These are phyloP conservation scores for Fraxinus greggii DNA, from an alignment of 305 asterid species.

Conservation along the genomic window DNA sequence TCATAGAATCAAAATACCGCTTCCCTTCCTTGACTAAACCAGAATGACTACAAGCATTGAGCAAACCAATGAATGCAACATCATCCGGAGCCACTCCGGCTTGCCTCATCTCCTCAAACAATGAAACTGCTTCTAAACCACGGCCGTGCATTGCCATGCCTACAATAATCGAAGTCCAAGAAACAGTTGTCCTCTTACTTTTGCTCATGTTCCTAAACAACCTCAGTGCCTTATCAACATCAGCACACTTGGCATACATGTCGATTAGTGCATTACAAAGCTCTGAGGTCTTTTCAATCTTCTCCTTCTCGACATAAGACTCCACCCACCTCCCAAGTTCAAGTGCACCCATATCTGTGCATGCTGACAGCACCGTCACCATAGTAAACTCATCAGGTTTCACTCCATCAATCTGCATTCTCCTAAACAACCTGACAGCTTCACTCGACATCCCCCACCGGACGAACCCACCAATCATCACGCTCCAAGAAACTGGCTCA, in stretches of 20 bases:
- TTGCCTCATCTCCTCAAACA: constrained; percentile 70
- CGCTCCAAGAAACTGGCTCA: constrained; percentile 59
- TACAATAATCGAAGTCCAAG: constrained; percentile 70
- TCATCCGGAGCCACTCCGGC: constrained; percentile 52
- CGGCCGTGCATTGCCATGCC: constrained; percentile 76
- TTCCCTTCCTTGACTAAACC: constrained; percentile 66
- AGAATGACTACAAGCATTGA: constrained; percentile 82
- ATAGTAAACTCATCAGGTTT: constrained; percentile 69
- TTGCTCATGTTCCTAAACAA: constrained; percentile 49
- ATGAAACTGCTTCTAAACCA: constrained; percentile 53
- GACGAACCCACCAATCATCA: constrained; percentile 68
- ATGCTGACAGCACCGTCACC: constrained; percentile 68
- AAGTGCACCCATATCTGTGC: constrained; percentile 67
- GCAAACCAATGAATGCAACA: constrained; percentile 66
- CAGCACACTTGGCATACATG: constrained; percentile 86
- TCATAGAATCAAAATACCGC: constrained; percentile 52
- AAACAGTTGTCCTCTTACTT: constrained; percentile 51
- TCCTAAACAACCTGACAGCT: constrained; percentile 54
- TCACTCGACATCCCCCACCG: constrained; percentile 56
- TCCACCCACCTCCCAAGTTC: constrained; percentile 79
- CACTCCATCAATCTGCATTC: constrained; percentile 55
- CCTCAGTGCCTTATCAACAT: constrained; percentile 57
- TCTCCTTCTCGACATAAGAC: constrained; percentile 51
- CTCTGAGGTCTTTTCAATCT: constrained; percentile 43
- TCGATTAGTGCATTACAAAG: constrained; percentile 65